Evolutionary conservation across 768 basidiomycete species (phyloP).

Genomic region (Suillus clintonianus): DNA sequence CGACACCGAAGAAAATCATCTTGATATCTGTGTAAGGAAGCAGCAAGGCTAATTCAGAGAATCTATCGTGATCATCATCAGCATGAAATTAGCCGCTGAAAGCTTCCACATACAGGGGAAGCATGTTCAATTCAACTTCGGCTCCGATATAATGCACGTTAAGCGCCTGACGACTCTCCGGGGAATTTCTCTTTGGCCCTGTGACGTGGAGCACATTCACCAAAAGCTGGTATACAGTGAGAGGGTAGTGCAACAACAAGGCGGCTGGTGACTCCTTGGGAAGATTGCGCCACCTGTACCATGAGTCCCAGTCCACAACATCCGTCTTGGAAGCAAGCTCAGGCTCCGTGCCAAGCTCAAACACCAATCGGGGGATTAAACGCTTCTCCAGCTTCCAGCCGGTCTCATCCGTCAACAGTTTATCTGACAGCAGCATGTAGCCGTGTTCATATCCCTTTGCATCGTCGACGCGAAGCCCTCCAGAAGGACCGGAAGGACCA

Average conservation of each 20-base stretch:
- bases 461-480: constrained; percentile 10
- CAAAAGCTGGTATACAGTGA: constrained; percentile 41
- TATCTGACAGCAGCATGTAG: constrained; percentile 32
- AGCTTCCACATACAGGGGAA: constrained; percentile 37
- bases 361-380: constrained; percentile 36
- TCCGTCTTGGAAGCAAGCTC: constrained; percentile 26
- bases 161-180: constrained; percentile 27
- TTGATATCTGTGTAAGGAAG: constrained; percentile 47
- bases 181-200: constrained; percentile 20
- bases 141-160: constrained; percentile 40
- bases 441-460: constrained; percentile 32
- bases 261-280: constrained; percentile 44
- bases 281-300: constrained; percentile 47
- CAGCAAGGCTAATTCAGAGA: constrained; percentile 47
- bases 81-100: neutral
- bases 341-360: constrained; percentile 28
- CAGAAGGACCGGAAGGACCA: constrained; percentile 4
- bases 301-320: constrained; percentile 43
- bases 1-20: constrained; percentile 41
- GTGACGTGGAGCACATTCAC: constrained; percentile 35
- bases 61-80: constrained; percentile 28
- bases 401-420: constrained; percentile 31
- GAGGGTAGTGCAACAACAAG: constrained; percentile 45
- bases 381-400: constrained; percentile 39
- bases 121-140: constrained; percentile 40